These are phyloP conservation scores for Solanum bulbocastanum DNA, from an alignment of 257 asterid genomes.

Conservation along the genomic window DNA sequence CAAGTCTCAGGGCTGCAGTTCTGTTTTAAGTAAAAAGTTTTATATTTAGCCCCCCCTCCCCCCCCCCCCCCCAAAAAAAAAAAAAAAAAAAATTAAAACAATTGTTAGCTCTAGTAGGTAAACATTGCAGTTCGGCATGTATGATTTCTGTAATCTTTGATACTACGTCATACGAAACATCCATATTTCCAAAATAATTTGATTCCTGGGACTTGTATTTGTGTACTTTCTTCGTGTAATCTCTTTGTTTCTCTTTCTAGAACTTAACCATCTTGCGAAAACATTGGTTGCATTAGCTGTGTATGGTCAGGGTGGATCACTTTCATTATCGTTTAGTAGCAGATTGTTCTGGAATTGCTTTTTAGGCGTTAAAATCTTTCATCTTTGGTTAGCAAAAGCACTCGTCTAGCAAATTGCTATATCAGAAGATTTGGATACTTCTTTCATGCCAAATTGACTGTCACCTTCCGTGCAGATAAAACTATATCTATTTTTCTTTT, in stretches of 20 bases:
- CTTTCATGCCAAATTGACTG: not conserved
- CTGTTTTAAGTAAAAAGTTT: not conserved
- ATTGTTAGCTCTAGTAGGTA: not conserved
- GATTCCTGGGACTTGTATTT: not conserved
- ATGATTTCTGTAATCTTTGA: not conserved
- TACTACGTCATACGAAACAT: not conserved
- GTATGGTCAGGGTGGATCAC: not conserved
- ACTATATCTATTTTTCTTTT: not conserved
- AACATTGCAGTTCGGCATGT: not conserved
- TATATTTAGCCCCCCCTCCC: not conserved
- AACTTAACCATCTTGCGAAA: not conserved
- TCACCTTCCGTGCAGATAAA: not conserved
- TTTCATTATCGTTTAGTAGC: not conserved
- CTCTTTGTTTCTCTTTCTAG: not conserved
- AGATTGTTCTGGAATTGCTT: not conserved
- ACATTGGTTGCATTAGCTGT: not conserved
- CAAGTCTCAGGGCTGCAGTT: not conserved
- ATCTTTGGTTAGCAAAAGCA: not conserved
- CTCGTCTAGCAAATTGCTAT: not conserved
- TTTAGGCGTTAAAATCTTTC: not conserved
- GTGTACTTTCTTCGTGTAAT: not conserved
- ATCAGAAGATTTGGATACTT: not conserved
- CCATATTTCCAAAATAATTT: not conserved
- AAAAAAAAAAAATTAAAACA: not conserved
- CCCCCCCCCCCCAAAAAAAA: too few species aligned